Conservation (phyloP, 345 rosid genomes). For the Salix caprea region DNA sequence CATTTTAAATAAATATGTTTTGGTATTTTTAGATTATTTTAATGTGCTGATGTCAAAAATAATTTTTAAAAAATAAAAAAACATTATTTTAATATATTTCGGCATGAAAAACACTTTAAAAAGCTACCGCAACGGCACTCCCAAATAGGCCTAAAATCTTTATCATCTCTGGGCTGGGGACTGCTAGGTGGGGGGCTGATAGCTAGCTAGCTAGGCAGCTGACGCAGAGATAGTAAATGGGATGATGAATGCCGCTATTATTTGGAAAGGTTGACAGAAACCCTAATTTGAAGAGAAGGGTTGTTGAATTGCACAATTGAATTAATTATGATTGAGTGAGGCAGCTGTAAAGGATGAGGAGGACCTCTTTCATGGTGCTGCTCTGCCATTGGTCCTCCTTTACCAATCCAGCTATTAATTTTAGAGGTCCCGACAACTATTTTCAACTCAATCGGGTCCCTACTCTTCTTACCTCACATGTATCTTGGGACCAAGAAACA, state of each 20-base stretch:
- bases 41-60: too few relatives aligned
- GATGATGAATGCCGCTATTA: not conserved
- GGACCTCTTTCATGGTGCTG: not conserved
- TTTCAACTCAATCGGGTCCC: not conserved
- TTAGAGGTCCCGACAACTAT: not conserved
- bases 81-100: too few relatives aligned
- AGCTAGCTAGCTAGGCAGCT: not conserved
- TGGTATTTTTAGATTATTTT: too few relatives aligned
- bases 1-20: too few relatives aligned
- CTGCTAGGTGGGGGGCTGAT: not conserved
- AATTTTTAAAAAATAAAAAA: too few relatives aligned
- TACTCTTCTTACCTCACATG: not conserved
- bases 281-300: not conserved
- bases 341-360: slow-evolving; percentile 22
- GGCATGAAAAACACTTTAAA: too few relatives aligned
- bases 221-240: too few relatives aligned
- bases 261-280: not conserved
- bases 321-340: slow-evolving; percentile 9
- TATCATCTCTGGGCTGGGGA: too few relatives aligned
- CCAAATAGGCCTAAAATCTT: too few relatives aligned
- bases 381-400: slow-evolving; percentile 13
- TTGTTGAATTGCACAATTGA: slow-evolving; percentile 17
- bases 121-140: too few relatives aligned
- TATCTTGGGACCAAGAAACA: slow-evolving; percentile 1
- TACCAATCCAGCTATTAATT: slow-evolving; percentile 22